phyloP scores from a whole-genome alignment of 345 rosid genomes.

The Citrus inodora region DNA sequence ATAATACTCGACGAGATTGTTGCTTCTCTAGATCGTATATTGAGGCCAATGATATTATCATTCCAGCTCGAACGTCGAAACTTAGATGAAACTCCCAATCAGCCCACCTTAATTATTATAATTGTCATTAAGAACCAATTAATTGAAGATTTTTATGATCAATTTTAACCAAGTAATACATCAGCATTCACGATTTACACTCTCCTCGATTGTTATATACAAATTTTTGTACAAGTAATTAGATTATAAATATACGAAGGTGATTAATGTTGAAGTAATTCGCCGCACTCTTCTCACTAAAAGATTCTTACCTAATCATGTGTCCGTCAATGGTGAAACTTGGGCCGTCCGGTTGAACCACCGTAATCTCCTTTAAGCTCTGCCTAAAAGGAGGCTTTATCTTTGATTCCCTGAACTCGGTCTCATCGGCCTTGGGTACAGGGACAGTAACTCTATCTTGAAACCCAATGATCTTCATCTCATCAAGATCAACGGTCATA shows the following conservation, averaged over 20 bases:
- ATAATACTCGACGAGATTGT: slow-evolving; percentile 20
- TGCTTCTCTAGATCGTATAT: slow-evolving; percentile 25
- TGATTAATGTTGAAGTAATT: no score
- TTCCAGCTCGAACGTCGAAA: slow-evolving; percentile 32
- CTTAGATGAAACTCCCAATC: slow-evolving; percentile 32
- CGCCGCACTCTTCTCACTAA: neutral
- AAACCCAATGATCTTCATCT: slow-evolving; percentile 25
- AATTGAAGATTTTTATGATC: neutral
- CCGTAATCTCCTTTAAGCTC: slow-evolving; percentile 19
- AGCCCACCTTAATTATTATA: slow-evolving; percentile 18
- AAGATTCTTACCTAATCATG: slow-evolving; percentile 18
- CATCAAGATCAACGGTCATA: slow-evolving; percentile 31
- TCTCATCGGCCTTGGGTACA: slow-evolving; percentile 34
- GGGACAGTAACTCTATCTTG: slow-evolving; percentile 22
- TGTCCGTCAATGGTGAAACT: slow-evolving; percentile 35
- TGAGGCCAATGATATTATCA: slow-evolving; percentile 25
- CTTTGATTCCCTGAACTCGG: slow-evolving; percentile 37
- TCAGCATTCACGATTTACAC: neutral
- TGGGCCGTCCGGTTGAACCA: slow-evolving; percentile 41
- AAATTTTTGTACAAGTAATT: no score
- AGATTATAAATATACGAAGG: no score
- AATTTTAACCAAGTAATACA: neutral
- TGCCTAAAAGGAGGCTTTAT: slow-evolving; percentile 19
- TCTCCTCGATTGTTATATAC: no score
- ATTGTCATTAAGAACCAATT: neutral